Evolutionary conservation across 164 flowering plant species (phyloP), one percentile per base, ranked within the genome.

Genomic region (Malania oleifera): DNA sequence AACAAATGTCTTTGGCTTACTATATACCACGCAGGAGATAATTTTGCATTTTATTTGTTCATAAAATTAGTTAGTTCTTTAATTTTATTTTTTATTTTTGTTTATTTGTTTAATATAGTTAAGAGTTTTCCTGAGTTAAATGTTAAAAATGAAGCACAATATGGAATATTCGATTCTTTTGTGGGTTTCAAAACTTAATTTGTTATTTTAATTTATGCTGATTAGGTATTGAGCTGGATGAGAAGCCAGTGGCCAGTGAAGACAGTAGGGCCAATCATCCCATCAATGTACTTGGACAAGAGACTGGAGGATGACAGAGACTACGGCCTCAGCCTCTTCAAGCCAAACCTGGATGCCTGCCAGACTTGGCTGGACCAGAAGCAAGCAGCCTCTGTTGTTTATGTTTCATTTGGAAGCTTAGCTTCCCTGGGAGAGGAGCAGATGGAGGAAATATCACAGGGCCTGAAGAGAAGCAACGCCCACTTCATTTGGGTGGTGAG

Each of bases 401-500:
- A 80, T 19, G 62, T 70, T 0, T 74, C 85, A 0, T 74, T 73
- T 48, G 80, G 87, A 37, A 72, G 73, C 68, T 3, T 66, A 58
- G 79, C 73, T 0, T 26, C 18, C 9, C 18, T 74, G 27, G 51
- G 38, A 3, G 52, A 41, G 7, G 61, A 73, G 48, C 77, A 72
- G 43, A 74, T 74, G 75, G 64, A 60, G 59, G 76, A 73, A 34
- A 5, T 73, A 1, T 73, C 75, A 35, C 57, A 40, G 23, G 77
- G 62, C 3, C 37, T 73, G 12, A 66, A 37, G 46, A 24, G 10
- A 1, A 67, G 65, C 19, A 43, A 53, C 20, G 10, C 13, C 57
- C 23, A 60, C 26, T 70, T 69, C 63, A 44, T 82, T 47, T 77
- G 82, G 82, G 83, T 75, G 29, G 80, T 80, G 5, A 77, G 76